Evolutionary conservation across 495 filamentous ascomycete genomes (phyloP).

Genomic region (Hyphodiscus hymeniophilus): DNA sequence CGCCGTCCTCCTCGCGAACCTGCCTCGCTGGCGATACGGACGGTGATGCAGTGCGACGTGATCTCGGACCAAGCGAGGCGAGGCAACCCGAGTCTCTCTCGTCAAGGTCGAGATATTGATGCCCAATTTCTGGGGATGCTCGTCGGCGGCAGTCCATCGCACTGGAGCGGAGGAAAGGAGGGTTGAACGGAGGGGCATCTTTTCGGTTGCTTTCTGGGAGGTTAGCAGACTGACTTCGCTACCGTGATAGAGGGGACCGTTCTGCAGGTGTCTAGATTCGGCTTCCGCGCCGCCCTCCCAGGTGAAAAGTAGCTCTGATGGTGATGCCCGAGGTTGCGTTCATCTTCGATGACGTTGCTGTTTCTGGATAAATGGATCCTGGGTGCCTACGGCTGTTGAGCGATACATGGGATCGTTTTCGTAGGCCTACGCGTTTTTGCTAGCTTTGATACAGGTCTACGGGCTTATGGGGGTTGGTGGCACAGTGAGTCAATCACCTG

Average conservation of each 20-base stretch:
- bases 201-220: too few species aligned
- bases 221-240: too few species aligned
- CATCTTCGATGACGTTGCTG: not conserved
- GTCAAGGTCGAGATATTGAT: constrained; percentile 4
- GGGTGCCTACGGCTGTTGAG: too few species aligned
- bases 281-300: constrained; percentile 5
- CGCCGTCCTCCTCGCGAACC: too few species aligned
- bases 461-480: too few species aligned
- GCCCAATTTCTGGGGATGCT: not conserved
- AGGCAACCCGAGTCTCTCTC: too few species aligned
- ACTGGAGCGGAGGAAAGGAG: not conserved
- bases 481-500: too few species aligned
- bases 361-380: not conserved
- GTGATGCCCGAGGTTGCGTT: not conserved
- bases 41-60: constrained; percentile 1
- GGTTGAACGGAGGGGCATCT: not conserved
- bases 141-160: not conserved
- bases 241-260: too few species aligned
- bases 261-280: too few species aligned
- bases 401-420: too few species aligned
- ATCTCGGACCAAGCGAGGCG: constrained; percentile 3
- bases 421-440: too few species aligned
- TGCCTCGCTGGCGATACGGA: not conserved
- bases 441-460: too few species aligned
- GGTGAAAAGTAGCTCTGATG: not conserved